These are phyloP conservation scores for Achaetomium macrosporum DNA, from an alignment of 2,329 filamentous ascomycete genomes.

Conservation along the genomic window DNA sequence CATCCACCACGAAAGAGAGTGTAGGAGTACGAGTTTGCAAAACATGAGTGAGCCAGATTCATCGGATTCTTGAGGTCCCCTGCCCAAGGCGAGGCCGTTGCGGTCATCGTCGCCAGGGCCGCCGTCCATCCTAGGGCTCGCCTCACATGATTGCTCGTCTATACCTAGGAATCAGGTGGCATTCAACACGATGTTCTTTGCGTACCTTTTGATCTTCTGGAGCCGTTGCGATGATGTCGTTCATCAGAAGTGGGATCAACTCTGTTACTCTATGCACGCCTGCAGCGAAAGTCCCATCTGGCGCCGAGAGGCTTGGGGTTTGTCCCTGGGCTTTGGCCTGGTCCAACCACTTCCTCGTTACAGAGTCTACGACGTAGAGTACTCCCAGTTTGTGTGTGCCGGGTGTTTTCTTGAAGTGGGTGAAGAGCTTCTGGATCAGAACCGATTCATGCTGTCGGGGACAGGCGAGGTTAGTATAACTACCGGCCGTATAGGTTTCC, in stretches of 20 bases:
- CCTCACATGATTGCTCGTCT: constrained; percentile 3
- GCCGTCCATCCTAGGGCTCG: not conserved
- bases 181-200: constrained; percentile 31
- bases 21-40: constrained; percentile 15
- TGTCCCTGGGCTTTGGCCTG: constrained; percentile 84
- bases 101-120: not conserved
- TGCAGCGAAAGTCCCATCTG: constrained; percentile 88
- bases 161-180: constrained; percentile 9
- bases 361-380: constrained; percentile 99
- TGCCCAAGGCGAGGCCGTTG: not conserved
- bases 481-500: not conserved
- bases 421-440: constrained; percentile 93
- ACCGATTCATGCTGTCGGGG: constrained; percentile 69
- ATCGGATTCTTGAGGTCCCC: not conserved
- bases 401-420: constrained; percentile 92
- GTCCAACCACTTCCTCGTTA: constrained; percentile 98
- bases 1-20: constrained; percentile 22
- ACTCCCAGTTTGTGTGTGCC: constrained; percentile 96
- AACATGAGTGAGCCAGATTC: constrained; percentile 4
- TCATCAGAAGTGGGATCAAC: constrained; percentile 88
- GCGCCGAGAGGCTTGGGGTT: constrained; percentile 64
- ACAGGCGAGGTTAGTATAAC: constrained; percentile 20
- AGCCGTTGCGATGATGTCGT: constrained; percentile 83
- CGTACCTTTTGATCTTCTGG: constrained; percentile 97
- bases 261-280: constrained; percentile 96